Conservation (phyloP, 305 asterid genomes). For the Solanum aculeatissimum region DNA sequence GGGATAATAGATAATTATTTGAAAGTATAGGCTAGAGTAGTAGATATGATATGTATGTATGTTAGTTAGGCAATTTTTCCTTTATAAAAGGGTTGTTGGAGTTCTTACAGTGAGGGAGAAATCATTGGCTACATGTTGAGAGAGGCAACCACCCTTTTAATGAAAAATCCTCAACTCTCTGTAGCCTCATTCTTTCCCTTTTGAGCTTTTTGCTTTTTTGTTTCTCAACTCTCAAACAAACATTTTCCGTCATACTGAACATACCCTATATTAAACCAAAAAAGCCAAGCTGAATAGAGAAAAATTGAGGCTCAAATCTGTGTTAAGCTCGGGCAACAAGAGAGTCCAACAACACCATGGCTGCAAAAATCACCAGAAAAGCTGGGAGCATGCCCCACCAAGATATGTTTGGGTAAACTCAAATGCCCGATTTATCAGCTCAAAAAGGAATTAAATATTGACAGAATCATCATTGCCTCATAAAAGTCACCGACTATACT, state of each 20-base stretch:
- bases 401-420: not conserved
- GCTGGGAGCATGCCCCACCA: not conserved
- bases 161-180: too few relatives aligned
- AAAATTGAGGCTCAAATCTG: not conserved
- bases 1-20: too few relatives aligned
- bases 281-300: not conserved
- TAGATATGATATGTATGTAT: too few relatives aligned
- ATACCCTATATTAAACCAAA: not conserved
- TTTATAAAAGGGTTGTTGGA: too few relatives aligned
- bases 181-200: not conserved
- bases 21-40: too few relatives aligned
- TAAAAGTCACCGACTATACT: not conserved
- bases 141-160: too few relatives aligned
- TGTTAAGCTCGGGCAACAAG: not conserved
- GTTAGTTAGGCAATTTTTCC: too few relatives aligned
- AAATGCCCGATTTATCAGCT: not conserved
- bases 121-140: too few relatives aligned
- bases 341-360: not conserved
- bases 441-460: not conserved
- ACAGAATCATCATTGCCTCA: not conserved
- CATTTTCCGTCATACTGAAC: not conserved
- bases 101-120: too few relatives aligned
- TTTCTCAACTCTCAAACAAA: not conserved
- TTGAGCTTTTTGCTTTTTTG: not conserved
- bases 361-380: not conserved